phyloP scores from a whole-genome alignment of 2,329 filamentous ascomycete species.

The Diaporthe sp. region DNA sequence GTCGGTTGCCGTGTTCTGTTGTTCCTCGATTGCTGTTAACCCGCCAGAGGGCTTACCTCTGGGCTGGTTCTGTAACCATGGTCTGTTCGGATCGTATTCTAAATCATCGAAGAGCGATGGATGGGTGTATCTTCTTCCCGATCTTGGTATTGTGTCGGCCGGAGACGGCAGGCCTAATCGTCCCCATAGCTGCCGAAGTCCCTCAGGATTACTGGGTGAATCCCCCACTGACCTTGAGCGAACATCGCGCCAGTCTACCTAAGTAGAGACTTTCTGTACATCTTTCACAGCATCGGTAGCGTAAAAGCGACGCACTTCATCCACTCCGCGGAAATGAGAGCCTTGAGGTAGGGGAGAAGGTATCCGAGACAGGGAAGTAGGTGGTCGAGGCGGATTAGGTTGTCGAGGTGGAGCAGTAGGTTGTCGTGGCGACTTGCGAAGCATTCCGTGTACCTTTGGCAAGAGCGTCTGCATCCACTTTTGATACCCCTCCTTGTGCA shows the following conservation, averaged over 20 bases:
- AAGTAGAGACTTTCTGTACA: neutral
- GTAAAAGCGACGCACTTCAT: neutral
- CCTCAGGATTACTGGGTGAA: too few species aligned
- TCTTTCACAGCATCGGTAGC: neutral
- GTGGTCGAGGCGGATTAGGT: too few species aligned
- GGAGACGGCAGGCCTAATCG: too few species aligned
- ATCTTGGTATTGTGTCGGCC: too few species aligned
- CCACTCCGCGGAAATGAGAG: neutral
- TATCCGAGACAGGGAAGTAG: too few species aligned
- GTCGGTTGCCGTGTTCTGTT: neutral
- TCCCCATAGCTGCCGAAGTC: too few species aligned
- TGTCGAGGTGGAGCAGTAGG: too few species aligned
- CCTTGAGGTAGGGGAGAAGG: too few species aligned
- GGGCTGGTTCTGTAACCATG: neutral
- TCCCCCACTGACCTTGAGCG: neutral
- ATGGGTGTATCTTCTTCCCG: too few species aligned
- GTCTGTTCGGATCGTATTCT: rapidly evolving
- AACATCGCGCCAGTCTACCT: neutral
- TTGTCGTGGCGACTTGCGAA: neutral
- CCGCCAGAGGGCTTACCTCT: neutral
- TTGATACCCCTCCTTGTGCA: constrained; percentile 42
- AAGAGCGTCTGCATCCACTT: constrained; percentile 39
- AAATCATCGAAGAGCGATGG: neutral
- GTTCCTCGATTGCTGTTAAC: neutral
- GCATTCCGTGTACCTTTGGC: constrained; percentile 20